Evolutionary conservation across 371 early-diverging fungal genomes (phyloP), one percentile per base, ranked within the genome.

Genomic region (Lichtheimia hyalospora): DNA sequence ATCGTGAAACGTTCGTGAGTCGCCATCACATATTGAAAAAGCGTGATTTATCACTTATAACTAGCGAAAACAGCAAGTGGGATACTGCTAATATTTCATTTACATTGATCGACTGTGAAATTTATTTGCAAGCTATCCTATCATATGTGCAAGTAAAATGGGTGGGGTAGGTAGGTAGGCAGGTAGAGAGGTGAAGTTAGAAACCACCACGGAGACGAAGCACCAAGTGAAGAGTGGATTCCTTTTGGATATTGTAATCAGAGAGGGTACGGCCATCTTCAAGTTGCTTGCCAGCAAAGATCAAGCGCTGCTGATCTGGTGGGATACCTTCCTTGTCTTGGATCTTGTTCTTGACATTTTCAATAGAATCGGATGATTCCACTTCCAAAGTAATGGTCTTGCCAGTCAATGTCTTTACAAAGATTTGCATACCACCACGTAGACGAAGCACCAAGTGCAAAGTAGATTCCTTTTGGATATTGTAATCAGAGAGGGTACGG

Each of bases 261-360:
- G 87, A 83, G 49, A 92, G 83, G 49, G 87, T 84, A 79, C 96
- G 95, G 63, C 96, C 97, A 82, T 98, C 98, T 84, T 98, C 98
- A 61, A 99, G 92, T 87, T 99, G 99, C 90, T 98, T 99, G 70
- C 98, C 99, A 77, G 99, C 99, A 77, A 99, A 99, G 76, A 99
- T 99, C 66, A 99, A 89, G 70, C 99, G 97, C 84, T 99, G 99
- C 89, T 99, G 99, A 81, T 99, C 99, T 64, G 99, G 99, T 59
- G 99, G 99, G 74, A 99, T 99, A 68, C 90, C 89, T 82, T 97
- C 98, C 89, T 97, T 96, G 82, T 97, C 97, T 79, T 97, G 97
- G 67, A 97, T 96, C 89, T 96, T 97, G 63, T 75, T 68, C 89
- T 98, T 97, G 79, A 97, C 96, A 74, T 79, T 77, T 61, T 77